Percentiles rank a stretch among this genome's conserved stretches.
These are phyloP conservation scores for Kazachstania martiniae DNA, from an alignment of 805 yeast species.

Conservation along the genomic window DNA sequence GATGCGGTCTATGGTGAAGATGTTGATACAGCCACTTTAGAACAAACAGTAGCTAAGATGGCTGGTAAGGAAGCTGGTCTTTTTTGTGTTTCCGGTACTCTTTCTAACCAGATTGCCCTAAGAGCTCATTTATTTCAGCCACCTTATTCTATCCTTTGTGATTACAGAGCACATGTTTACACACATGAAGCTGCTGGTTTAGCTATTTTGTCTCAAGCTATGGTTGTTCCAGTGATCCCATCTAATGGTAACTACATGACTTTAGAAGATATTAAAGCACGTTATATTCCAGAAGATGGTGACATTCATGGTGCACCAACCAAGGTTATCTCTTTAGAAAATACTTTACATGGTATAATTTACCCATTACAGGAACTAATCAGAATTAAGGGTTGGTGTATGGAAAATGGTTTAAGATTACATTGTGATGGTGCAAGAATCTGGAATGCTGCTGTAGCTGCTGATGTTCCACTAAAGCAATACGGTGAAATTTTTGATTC, in stretches of 20 bases:
- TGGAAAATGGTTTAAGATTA: conserved; percentile 42
- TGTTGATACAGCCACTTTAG: conserved; percentile 51
- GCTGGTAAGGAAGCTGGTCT: conserved; percentile 76
- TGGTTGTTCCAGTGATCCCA: conserved; percentile 79
- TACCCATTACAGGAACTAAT: conserved; percentile 70
- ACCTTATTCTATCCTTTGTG: conserved; percentile 71
- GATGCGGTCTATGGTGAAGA: conserved; percentile 90
- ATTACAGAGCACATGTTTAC: conserved; percentile 74
- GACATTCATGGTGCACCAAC: conserved; percentile 87
- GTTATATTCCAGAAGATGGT: conserved; percentile 58
- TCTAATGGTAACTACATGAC: conserved; percentile 67
- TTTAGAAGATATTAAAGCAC: conserved; percentile 58
- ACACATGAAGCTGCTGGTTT: conserved; percentile 85
- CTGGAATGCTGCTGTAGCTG: conserved; percentile 75
- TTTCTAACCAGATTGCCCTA: conserved; percentile 80
- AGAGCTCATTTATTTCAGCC: conserved; percentile 71
- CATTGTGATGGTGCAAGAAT: conserved; percentile 93
- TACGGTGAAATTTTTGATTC: conserved; percentile 75
- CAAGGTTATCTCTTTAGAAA: conserved; percentile 70
- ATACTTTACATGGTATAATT: conserved; percentile 75
- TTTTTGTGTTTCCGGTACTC: conserved; percentile 80
- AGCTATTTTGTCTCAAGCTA: conserved; percentile 80
- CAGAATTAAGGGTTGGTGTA: conserved; percentile 62
- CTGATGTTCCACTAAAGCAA: conserved; percentile 54
- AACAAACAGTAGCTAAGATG: conserved; percentile 49